A percentile compares a stretch with the other conserved stretches of the same genome.
Conservation (phyloP, 2,329 filamentous ascomycete species). For the Exophiala phaeomuriformis region DNA sequence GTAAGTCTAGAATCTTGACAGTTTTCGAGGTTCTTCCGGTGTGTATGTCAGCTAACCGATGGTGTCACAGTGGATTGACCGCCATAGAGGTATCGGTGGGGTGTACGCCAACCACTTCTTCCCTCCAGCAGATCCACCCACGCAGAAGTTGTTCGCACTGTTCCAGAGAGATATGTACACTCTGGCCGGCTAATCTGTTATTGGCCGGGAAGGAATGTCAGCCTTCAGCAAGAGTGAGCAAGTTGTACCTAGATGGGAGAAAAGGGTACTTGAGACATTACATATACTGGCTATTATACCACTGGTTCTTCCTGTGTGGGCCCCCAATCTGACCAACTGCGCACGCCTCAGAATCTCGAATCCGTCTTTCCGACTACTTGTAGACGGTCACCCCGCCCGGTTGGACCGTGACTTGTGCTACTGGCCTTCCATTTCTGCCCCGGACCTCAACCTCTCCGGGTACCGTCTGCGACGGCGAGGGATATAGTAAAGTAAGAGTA, state of each 20-base stretch:
- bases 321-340: background rate
- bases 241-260: too few species aligned
- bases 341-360: background rate
- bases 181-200: background rate
- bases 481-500: background rate
- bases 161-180: constrained; percentile 4
- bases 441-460: background rate
- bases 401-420: constrained; percentile 1
- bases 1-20: constrained; percentile 2
- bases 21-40: too few species aligned
- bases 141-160: background rate
- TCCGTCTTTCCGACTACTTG: background rate
- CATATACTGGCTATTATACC: background rate
- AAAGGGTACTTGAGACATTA: too few species aligned
- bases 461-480: background rate
- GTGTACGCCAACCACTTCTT: background rate
- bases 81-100: background rate
- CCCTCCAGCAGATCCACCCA: background rate
- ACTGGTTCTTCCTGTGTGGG: too few species aligned
- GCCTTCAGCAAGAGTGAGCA: too few species aligned
- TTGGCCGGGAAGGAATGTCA: too few species aligned
- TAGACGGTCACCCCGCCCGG: constrained; percentile 6
- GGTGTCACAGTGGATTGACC: constrained; percentile 4
- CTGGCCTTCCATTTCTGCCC: constrained; percentile 5
- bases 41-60: background rate